Conservation (phyloP, 139 green algal genomes). For the Tetratostichococcus sp. region DNA sequence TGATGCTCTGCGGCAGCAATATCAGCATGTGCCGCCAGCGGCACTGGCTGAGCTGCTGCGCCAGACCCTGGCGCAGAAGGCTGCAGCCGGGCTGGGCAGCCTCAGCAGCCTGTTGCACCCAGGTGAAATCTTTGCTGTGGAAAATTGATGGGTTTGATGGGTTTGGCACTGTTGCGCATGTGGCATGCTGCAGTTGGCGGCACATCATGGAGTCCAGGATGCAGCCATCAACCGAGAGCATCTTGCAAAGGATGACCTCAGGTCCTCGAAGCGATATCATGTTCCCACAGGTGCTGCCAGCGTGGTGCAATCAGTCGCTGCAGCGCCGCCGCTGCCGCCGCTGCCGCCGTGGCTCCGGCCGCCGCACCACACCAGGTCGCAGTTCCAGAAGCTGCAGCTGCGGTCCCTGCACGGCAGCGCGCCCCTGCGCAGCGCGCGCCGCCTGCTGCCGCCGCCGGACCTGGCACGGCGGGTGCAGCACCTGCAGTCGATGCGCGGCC, state of each 20-base stretch:
- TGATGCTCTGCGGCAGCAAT: conserved; percentile 16
- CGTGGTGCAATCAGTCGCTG: background rate
- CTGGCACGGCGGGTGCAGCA: conserved; percentile 28
- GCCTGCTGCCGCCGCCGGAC: background rate
- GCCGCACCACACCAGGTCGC: background rate
- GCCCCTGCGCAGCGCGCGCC: background rate
- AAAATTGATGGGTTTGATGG: no score
- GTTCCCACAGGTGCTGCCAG: background rate
- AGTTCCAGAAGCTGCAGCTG: conserved; percentile 15
- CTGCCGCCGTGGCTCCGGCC: conserved; percentile 25
- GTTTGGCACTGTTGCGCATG: no score
- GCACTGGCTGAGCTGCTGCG: conserved; percentile 37
- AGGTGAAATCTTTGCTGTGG: background rate
- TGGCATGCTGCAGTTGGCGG: no score
- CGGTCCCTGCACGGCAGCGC: conserved; percentile 13
- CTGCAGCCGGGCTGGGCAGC: conserved; percentile 10
- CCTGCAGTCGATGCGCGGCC: conserved; percentile 59
- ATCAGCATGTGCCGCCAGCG: conserved; percentile 30
- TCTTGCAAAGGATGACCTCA: no score
- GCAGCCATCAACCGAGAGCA: no score
- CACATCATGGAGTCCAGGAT: no score
- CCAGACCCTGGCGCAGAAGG: conserved; percentile 29
- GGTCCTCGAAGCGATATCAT: background rate
- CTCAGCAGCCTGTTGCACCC: conserved; percentile 31
- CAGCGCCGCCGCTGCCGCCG: background rate